Base-by-base conservation (phyloP, 1,284 basidiomycete species). In the Ceratobasidium sp. region DNA sequence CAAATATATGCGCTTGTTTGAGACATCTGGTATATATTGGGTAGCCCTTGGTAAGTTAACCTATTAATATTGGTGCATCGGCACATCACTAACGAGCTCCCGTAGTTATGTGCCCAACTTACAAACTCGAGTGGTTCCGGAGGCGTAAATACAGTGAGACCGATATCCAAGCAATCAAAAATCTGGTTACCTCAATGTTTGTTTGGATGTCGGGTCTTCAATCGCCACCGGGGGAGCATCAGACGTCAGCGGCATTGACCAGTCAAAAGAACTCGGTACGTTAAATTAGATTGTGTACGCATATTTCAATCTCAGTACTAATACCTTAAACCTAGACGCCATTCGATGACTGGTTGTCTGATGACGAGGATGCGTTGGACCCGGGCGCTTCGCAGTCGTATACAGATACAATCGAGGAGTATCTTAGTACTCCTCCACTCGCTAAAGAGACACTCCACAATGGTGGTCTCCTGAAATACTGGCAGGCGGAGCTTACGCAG, bases 1-100 rank as follows among this genome's bases (percentile, higher is more conserved):
- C 38, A 69, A 69, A 38, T 69, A 69, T 69, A 69, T 69, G 67
- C 48, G 50, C 46, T 23, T 69, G 28, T 56, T 69, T 69, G 50
- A 69, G 33, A 33, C n/a, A 12, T 70, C 52, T n/a, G 50, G 67
- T n/a, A 42, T 70, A 23, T 70, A 70, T 17, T 57, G 52, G 67
- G 54, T 57, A 15, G 67, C 67, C 3, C 13, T 70, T 1, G 67
- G 67, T 57, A 56, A 42, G 67, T 70, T 23, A 23, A 20, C 6
- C 26, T 23, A 20, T 44, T 15, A 3, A 15, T 6, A 33, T 26
- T 10, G 20, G 17, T 10, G 13, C 6, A 3, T 6, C 12, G 15
- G 4, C 23, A 26, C 26, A 28, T 20, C 9, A 38, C 23, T 70
- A 12, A 23, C 17, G 9, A 42, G 2, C 0, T 57, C 6, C 20